Evolutionary conservation across 1,139 yeast genomes (phyloP), one percentile per base, ranked within the genome.

Genomic region (Candida glucosophila): DNA sequence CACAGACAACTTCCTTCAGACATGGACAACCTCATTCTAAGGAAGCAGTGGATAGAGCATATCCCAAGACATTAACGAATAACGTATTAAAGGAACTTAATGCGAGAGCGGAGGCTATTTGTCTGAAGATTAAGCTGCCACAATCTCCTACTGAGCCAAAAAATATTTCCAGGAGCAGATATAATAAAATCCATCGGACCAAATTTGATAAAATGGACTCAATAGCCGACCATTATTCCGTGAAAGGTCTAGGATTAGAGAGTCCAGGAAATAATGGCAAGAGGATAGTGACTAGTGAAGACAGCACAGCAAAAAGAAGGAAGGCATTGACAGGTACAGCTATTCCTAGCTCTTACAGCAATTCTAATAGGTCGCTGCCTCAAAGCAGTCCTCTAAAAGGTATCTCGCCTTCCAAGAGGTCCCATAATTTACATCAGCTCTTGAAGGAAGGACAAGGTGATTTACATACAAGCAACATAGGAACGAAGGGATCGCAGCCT

Each of bases 391-490:
- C n/a, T n/a, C n/a, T n/a, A n/a, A n/a, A n/a, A n/a, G n/a, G n/a
- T n/a, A 56, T 60, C 2, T 57, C 65, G 3, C 67, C 67, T 0
- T 58, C 66, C n/a, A 60, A 57, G 33, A 55, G 57, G 22, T 55
- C 60, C 5, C 52, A 51, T 52, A 56, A 62, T 34, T 50, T 63
- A 29, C 55, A 60, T 32, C 49, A 49, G 21, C 37, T 60, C 16
- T 40, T 61, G 26, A 40, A 39, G 17, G 41, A 37, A 11, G 28
- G 30, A 3, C n/a, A n/a, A n/a, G n/a, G n/a, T n/a, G n/a, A n/a
- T n/a, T n/a, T n/a, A n/a, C n/a, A n/a, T n/a, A n/a, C n/a, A n/a
- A n/a, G n/a, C n/a, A n/a, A n/a, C n/a, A n/a, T n/a, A n/a, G 9
- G 9, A 11, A 8, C 21, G 7, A 19, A 19, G 12, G 7, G 12